Evolutionary conservation across 1,284 basidiomycete species (phyloP).

Genomic region (Tilletia caries): DNA sequence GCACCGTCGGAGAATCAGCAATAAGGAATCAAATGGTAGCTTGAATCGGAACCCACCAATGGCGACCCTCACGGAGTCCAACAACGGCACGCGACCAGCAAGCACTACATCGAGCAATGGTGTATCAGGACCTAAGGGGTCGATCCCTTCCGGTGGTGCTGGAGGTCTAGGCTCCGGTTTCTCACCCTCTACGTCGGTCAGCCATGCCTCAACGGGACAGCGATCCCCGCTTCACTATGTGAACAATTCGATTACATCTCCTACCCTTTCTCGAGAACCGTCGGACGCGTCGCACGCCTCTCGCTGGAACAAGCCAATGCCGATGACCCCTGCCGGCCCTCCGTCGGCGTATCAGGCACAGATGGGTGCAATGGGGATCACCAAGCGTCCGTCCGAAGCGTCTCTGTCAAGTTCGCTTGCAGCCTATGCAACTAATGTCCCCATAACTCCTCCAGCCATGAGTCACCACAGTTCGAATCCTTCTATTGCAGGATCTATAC

Average conservation of each 20-base stretch:
- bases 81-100: background rate
- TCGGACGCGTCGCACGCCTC: slow-evolving; percentile 6
- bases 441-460: background rate
- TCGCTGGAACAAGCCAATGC: background rate
- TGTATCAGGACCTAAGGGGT: background rate
- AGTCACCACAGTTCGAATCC: slow-evolving; percentile 11
- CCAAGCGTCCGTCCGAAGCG: slow-evolving; percentile 4
- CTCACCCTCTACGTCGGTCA: background rate
- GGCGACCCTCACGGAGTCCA: background rate
- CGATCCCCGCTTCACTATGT: background rate
- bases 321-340: background rate
- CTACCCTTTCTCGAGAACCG: background rate
- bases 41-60: background rate
- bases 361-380: background rate
- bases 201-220: background rate
- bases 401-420: background rate
- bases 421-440: background rate
- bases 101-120: background rate
- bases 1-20: background rate
- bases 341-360: background rate
- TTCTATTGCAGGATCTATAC: slow-evolving; percentile 3
- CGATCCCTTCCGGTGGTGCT: background rate
- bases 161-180: background rate
- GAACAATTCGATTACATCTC: background rate
- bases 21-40: slow-evolving; percentile 7